These are phyloP conservation scores for Lantana camara DNA, from an alignment of 257 asterid genomes.

Conservation along the genomic window DNA sequence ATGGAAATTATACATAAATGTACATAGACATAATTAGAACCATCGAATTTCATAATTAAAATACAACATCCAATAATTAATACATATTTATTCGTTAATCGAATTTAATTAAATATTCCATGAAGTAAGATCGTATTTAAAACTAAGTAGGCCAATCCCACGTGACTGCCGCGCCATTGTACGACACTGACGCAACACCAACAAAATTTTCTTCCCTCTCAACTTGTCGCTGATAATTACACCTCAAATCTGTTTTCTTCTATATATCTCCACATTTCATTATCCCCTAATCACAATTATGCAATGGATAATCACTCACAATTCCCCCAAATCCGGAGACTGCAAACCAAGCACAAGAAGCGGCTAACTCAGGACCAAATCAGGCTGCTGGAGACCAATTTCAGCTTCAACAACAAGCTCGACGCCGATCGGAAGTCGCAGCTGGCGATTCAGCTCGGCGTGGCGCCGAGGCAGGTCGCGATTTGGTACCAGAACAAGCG, in stretches of 20 bases:
- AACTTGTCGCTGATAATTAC: constrained; percentile 18
- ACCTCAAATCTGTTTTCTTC: background rate
- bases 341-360: constrained; percentile 47
- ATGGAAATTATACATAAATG: no score
- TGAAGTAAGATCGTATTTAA: constrained; percentile 22
- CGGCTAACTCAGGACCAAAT: constrained; percentile 59
- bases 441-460: constrained; percentile 55
- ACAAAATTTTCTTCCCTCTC: constrained; percentile 19
- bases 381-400: constrained; percentile 50
- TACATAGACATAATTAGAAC: no score
- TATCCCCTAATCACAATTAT: background rate
- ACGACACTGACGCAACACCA: constrained; percentile 56
- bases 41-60: no score
- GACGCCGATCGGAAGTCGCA: constrained; percentile 53
- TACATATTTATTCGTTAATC: no score
- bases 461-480: constrained; percentile 64
- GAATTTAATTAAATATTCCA: background rate
- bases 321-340: constrained; percentile 27
- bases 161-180: constrained; percentile 38
- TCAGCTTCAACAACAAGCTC: constrained; percentile 52
- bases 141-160: constrained; percentile 53
- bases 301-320: constrained; percentile 30
- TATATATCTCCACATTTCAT: constrained; percentile 14
- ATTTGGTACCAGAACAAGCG: constrained; percentile 82
- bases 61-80: no score